Evolutionary conservation across 1,284 basidiomycete genomes (phyloP).

Genomic region (Pseudozyma tsukubaensis): DNA sequence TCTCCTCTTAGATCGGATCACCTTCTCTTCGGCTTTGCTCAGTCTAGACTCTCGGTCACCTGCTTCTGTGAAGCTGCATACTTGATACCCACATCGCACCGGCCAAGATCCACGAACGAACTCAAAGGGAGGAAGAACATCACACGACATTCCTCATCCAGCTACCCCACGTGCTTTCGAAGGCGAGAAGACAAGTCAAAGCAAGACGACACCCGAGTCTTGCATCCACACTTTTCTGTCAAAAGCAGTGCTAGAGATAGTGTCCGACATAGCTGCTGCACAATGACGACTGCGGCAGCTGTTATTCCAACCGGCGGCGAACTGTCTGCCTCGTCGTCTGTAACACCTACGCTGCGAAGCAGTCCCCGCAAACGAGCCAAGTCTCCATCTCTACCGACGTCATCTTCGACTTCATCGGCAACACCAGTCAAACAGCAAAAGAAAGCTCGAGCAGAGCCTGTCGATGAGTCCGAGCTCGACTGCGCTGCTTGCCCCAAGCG

Average conservation of each 20-base stretch:
- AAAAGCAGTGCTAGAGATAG: neutral
- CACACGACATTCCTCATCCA: slow-evolving; percentile 1
- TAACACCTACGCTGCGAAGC: slow-evolving; percentile 19
- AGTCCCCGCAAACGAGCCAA: slow-evolving; percentile 35
- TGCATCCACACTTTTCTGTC: neutral
- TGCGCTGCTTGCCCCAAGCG: slow-evolving; percentile 42
- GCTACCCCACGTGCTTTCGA: neutral
- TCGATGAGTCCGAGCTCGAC: slow-evolving; percentile 52
- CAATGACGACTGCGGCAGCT: slow-evolving; percentile 29
- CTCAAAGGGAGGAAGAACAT: neutral
- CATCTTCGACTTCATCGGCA: neutral
- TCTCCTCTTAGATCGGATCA: neutral
- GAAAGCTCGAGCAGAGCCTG: slow-evolving; percentile 26
- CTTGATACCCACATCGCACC: neutral
- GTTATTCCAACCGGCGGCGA: slow-evolving; percentile 1
- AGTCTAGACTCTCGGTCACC: neutral
- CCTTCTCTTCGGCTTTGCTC: neutral
- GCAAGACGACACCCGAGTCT: neutral
- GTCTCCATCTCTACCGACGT: slow-evolving; percentile 6
- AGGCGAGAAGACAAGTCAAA: neutral
- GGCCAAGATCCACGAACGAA: no score
- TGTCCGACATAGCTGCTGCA: slow-evolving; percentile 15
- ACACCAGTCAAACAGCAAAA: slow-evolving; percentile 9
- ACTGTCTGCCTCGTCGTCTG: slow-evolving; percentile 3
- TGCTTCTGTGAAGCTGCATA: neutral